phyloP scores from a whole-genome alignment of 176 grass and related monocot genomes.

The Triticum turgidum region DNA sequence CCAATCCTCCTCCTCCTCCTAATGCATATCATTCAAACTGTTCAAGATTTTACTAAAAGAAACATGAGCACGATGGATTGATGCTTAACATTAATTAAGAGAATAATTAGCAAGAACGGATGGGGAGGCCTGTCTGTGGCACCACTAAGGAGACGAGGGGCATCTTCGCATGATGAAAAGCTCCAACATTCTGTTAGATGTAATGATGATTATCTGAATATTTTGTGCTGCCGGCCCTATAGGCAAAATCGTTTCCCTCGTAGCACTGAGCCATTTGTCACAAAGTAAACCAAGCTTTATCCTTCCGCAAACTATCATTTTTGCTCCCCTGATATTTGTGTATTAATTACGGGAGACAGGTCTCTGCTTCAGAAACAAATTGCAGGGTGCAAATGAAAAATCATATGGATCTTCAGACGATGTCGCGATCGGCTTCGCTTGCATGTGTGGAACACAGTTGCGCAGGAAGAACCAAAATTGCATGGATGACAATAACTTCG shows the following conservation, averaged over 20 bases:
- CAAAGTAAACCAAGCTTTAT: neutral
- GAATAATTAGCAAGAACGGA: neutral
- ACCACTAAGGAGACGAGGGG: neutral
- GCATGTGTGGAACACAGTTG: neutral
- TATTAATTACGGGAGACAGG: neutral
- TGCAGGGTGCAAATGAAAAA: neutral
- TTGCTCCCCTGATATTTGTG: no score
- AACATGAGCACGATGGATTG: neutral
- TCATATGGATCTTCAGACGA: neutral
- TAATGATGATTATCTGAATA: neutral
- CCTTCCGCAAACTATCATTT: neutral
- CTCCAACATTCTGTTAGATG: slow-evolving; percentile 16
- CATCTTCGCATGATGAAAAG: slow-evolving; percentile 5
- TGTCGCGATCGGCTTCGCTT: neutral
- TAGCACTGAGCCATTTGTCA: neutral
- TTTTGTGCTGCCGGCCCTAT: neutral
- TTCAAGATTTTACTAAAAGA: slow-evolving; percentile 10
- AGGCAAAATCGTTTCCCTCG: neutral
- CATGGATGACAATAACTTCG: neutral
- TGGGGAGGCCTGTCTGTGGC: neutral
- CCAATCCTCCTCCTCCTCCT: neutral
- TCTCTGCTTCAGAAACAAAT: neutral
- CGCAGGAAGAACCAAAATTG: neutral
- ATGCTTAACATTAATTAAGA: slow-evolving; percentile 26
- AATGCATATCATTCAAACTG: neutral